Conservation (phyloP, 768 basidiomycete species). For the Hemileccinum rubropunctum region DNA sequence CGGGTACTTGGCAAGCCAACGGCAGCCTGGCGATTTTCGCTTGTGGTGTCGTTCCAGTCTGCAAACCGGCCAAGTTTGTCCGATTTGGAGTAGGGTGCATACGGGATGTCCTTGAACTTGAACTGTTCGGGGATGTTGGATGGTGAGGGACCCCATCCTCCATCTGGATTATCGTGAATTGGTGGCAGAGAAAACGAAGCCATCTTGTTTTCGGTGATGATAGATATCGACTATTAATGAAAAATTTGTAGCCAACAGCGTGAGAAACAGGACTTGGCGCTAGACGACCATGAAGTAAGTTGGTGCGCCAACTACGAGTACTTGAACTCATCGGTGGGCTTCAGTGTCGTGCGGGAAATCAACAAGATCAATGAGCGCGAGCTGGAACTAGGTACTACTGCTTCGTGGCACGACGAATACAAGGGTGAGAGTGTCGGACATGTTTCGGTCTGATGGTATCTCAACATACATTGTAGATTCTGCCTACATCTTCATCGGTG, state of each 20-base stretch:
- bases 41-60: slow-evolving; percentile 87
- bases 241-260: slow-evolving; percentile 19
- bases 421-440: slow-evolving; percentile 48
- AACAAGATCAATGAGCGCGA: slow-evolving; percentile 90
- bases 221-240: slow-evolving; percentile 15
- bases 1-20: slow-evolving; percentile 47
- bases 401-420: slow-evolving; percentile 97
- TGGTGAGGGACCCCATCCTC: slow-evolving; percentile 88
- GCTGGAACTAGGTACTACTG: slow-evolving; percentile 69
- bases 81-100: slow-evolving; percentile 97
- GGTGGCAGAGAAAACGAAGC: slow-evolving; percentile 82
- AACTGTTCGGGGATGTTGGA: slow-evolving; percentile 85
- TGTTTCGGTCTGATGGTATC: background rate
- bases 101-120: slow-evolving; percentile 98
- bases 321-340: slow-evolving; percentile 9
- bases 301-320: background rate
- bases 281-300: slow-evolving; percentile 68
- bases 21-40: slow-evolving; percentile 58
- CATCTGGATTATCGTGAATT: slow-evolving; percentile 90
- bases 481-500: slow-evolving; percentile 92
- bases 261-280: slow-evolving; percentile 20
- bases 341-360: slow-evolving; percentile 90
- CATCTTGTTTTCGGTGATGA: slow-evolving; percentile 39
- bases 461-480: slow-evolving; percentile 55
- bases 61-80: slow-evolving; percentile 98